Evolutionary conservation across 1,284 basidiomycete genomes (phyloP).

Genomic region (Chiua sp.): DNA sequence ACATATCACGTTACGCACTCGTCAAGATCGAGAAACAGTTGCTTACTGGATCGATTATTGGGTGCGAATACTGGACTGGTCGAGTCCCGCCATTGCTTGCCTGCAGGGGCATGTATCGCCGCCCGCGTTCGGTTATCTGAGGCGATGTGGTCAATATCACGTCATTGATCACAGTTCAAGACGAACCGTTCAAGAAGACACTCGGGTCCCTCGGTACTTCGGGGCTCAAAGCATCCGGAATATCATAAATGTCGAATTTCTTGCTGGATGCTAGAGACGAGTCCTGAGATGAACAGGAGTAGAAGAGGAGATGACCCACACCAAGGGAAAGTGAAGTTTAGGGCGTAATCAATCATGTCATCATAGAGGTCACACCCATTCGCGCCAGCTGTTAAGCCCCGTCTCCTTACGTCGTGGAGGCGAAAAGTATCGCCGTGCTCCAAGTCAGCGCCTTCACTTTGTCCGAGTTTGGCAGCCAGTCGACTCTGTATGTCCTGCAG

Average conservation of each 20-base stretch:
- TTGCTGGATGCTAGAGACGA: conserved; percentile 38
- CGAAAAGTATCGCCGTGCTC: too few relatives aligned
- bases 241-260: conserved; percentile 52
- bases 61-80: too few relatives aligned
- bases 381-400: conserved; percentile 52
- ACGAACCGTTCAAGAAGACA: conserved; percentile 64
- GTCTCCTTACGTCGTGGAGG: conserved; percentile 45
- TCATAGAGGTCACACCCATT: conserved; percentile 61
- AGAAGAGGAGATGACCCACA: conserved; percentile 45
- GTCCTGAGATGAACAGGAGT: background rate
- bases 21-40: background rate
- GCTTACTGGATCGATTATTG: conserved; percentile 38
- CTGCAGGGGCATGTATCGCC: conserved; percentile 75
- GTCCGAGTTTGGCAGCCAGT: conserved; percentile 21
- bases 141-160: background rate
- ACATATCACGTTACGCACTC: background rate
- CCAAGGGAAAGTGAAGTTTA: conserved; percentile 70
- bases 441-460: conserved; percentile 30
- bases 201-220: conserved; percentile 45
- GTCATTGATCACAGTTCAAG: background rate
- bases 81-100: too few relatives aligned
- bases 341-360: conserved; percentile 60
- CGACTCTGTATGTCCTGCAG: conserved; percentile 26
- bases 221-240: conserved; percentile 58
- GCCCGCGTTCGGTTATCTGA: conserved; percentile 56